Evolutionary conservation across 2,329 filamentous ascomycete species (phyloP).

Genomic region (Elsinoe ampelina): DNA sequence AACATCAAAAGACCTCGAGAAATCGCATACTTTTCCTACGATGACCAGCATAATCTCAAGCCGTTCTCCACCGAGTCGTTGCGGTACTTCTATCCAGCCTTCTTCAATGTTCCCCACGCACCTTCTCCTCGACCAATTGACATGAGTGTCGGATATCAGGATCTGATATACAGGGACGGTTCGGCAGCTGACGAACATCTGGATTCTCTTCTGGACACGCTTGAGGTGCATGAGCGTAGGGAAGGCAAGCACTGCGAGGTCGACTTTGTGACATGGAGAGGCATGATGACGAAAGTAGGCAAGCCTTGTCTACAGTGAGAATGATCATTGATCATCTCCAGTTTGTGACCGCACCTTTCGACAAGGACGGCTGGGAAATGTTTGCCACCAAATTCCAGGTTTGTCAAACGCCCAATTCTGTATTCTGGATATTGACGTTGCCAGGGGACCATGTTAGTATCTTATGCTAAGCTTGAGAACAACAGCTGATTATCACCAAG

Average conservation of each 20-base stretch:
- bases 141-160: slow-evolving; percentile 70
- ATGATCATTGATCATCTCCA: slow-evolving; percentile 31
- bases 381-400: slow-evolving; percentile 88
- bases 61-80: slow-evolving; percentile 65
- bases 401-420: slow-evolving; percentile 25
- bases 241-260: slow-evolving; percentile 59
- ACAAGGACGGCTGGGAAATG: slow-evolving; percentile 90
- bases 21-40: slow-evolving; percentile 88
- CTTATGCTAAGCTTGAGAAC: neutral
- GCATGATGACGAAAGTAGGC: slow-evolving; percentile 93
- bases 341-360: slow-evolving; percentile 80
- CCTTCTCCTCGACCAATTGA: slow-evolving; percentile 49
- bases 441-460: slow-evolving; percentile 49
- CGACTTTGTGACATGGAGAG: slow-evolving; percentile 84
- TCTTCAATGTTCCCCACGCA: slow-evolving; percentile 22
- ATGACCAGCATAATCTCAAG: slow-evolving; percentile 67
- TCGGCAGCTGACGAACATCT: slow-evolving; percentile 69
- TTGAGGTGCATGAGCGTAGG: slow-evolving; percentile 63
- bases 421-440: slow-evolving; percentile 19
- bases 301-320: neutral
- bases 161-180: slow-evolving; percentile 75
- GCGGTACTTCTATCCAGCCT: slow-evolving; percentile 75
- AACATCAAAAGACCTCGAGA: slow-evolving; percentile 38
- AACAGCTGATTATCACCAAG: slow-evolving; percentile 35
- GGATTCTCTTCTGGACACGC: slow-evolving; percentile 67